A percentile compares a stretch with the other conserved stretches of the same genome.
Conservation (phyloP, 2,329 filamentous ascomycete species). For the Plectosphaerella cucumerina region DNA sequence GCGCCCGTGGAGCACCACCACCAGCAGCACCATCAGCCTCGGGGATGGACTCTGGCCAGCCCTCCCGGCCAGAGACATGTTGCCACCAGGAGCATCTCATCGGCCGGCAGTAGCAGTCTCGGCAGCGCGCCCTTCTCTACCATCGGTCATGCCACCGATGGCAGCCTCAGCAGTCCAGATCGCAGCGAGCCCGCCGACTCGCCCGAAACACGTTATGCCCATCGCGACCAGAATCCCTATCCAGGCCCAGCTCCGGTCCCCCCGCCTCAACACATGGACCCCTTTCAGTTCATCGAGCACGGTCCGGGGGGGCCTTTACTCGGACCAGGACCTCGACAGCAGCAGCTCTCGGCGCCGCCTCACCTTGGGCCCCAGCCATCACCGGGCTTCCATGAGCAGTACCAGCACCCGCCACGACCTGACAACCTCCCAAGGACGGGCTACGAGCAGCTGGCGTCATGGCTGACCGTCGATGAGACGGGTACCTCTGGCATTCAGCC, state of each 20-base stretch:
- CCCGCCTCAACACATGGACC: neutral
- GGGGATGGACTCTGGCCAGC: constrained; percentile 19
- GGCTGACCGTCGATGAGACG: constrained; percentile 29
- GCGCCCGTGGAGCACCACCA: constrained; percentile 6
- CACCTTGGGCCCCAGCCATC: neutral
- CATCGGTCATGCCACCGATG: constrained; percentile 36
- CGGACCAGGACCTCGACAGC: neutral
- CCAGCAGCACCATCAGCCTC: constrained; percentile 14
- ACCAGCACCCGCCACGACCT: constrained; percentile 28
- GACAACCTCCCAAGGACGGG: constrained; percentile 47
- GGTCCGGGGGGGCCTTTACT: neutral
- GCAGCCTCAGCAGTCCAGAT: constrained; percentile 38
- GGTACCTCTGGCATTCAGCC: constrained; percentile 39
- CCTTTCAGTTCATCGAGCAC: neutral
- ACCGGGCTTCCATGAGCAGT: constrained; percentile 7
- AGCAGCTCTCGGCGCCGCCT: neutral
- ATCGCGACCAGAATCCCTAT: neutral
- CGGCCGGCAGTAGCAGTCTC: constrained; percentile 50
- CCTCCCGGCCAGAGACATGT: constrained; percentile 18
- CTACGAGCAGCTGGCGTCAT: constrained; percentile 59
- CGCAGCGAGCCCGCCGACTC: constrained; percentile 20
- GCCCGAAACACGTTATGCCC: neutral
- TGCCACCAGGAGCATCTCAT: constrained; percentile 25
- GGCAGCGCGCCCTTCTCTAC: constrained; percentile 38
- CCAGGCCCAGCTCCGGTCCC: neutral